Evolutionary conservation across 345 rosid genomes (phyloP).

Genomic region (Eucalyptus melliodora): DNA sequence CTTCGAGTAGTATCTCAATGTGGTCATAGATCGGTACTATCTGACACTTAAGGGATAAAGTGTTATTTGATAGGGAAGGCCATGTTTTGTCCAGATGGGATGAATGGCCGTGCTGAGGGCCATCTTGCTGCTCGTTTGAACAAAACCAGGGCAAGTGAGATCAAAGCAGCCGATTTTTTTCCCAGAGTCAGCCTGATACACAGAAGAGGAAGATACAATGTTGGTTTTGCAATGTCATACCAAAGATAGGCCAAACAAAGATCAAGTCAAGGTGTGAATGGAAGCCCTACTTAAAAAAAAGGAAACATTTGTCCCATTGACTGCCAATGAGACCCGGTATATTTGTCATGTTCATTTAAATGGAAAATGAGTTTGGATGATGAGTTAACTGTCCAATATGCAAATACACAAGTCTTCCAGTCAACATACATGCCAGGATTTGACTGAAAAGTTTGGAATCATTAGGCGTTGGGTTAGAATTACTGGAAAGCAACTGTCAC

Average conservation of each 20-base stretch:
- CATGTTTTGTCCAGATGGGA: constrained; percentile 19
- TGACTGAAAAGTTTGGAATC: constrained; percentile 15
- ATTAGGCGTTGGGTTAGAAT: not conserved
- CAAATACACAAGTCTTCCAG: constrained; percentile 21
- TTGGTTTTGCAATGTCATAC: not conserved
- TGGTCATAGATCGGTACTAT: not conserved
- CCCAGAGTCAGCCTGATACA: constrained; percentile 23
- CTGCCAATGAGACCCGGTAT: not conserved
- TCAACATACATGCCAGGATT: constrained; percentile 44
- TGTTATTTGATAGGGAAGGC: constrained; percentile 36
- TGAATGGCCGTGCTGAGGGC: constrained; percentile 45
- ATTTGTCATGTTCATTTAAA: not conserved
- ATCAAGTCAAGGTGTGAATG: not conserved
- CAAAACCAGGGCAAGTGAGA: constrained; percentile 46
- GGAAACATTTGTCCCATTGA: not conserved
- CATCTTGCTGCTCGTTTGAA: constrained; percentile 39
- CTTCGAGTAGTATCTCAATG: not conserved
- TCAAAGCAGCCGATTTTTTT: constrained; percentile 44
- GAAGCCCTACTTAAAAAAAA: not conserved
- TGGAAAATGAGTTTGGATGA: not conserved
- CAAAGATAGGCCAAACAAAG: not conserved
- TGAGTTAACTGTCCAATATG: constrained; percentile 36
- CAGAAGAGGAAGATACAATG: not conserved
- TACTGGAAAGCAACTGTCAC: not conserved
- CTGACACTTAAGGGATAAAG: constrained; percentile 29